A percentile compares a stretch with the other conserved stretches of the same genome.
phyloP scores from a whole-genome alignment of 2,329 filamentous ascomycete species.

The Kalmusia sp. region DNA sequence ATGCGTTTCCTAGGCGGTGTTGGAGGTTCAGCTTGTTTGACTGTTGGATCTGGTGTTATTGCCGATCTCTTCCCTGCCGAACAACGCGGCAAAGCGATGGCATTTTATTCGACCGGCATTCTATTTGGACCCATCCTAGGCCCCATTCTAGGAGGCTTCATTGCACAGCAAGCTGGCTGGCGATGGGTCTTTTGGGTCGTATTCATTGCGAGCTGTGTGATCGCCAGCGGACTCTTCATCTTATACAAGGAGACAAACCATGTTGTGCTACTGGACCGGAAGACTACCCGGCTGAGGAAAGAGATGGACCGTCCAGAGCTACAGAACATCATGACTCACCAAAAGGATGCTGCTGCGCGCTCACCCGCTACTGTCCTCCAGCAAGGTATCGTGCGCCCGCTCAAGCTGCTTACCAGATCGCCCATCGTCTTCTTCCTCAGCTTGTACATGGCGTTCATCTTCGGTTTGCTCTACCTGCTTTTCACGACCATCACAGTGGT shows the following conservation, averaged over 20 bases:
- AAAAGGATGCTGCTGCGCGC: constrained; percentile 23
- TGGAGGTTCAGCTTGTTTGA: constrained; percentile 41
- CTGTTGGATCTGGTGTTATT: constrained; percentile 44
- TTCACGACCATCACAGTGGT: constrained; percentile 46
- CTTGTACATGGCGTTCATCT: constrained; percentile 43
- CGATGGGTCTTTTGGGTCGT: constrained; percentile 46
- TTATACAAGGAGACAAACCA: constrained; percentile 58
- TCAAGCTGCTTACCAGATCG: constrained; percentile 40
- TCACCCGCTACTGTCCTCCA: constrained; percentile 26
- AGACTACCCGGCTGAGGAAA: constrained; percentile 60
- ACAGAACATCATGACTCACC: constrained; percentile 50
- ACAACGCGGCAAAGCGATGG: constrained; percentile 41
- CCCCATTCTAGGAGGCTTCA: constrained; percentile 32
- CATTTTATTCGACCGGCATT: constrained; percentile 38
- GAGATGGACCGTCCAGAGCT: constrained; percentile 55
- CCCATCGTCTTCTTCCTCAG: constrained; percentile 44
- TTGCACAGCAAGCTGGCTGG: constrained; percentile 43
- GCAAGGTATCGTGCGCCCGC: constrained; percentile 44
- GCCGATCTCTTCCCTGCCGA: constrained; percentile 42
- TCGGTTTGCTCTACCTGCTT: constrained; percentile 44
- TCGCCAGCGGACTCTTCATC: constrained; percentile 42
- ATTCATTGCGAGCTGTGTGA: constrained; percentile 31
- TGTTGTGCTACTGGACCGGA: constrained; percentile 59
- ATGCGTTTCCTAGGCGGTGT: constrained; percentile 43
- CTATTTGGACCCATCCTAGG: constrained; percentile 39